Percentiles rank a stretch among this genome's conserved stretches.
Conservation (phyloP, 139 green algal genomes). For the Spirogloea muscicola region DNA sequence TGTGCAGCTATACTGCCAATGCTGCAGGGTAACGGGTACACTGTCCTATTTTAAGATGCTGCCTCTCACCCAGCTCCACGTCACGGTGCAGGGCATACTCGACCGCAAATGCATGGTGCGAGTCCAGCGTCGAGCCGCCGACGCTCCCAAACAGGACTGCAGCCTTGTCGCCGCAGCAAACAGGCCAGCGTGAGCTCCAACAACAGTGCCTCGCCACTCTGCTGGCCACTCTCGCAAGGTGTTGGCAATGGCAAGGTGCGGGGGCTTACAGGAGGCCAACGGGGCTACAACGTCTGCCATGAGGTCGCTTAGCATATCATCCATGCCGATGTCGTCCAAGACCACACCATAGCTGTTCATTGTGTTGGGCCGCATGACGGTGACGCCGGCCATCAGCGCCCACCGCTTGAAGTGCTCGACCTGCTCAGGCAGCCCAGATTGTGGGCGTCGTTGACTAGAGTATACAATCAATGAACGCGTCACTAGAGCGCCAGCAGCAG, state of each 20-base stretch:
- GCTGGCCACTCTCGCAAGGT: no score
- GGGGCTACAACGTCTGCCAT: slow-evolving; percentile 1
- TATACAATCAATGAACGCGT: no score
- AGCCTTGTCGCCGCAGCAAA: no score
- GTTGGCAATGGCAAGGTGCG: no score
- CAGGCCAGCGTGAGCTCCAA: no score
- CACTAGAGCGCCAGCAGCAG: no score
- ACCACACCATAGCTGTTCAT: slow-evolving; percentile 25
- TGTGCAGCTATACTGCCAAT: no score
- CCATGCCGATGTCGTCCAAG: slow-evolving; percentile 10
- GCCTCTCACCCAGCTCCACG: slow-evolving; percentile 1
- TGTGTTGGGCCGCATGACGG: slow-evolving; percentile 20
- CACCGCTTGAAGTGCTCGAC: slow-evolving; percentile 16
- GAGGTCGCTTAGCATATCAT: neutral
- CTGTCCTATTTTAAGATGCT: no score
- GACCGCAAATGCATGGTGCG: slow-evolving; percentile 6
- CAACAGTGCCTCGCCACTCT: no score
- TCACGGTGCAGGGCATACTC: slow-evolving; percentile 5
- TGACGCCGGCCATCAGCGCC: neutral
- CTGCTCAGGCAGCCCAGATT: slow-evolving; percentile 2
- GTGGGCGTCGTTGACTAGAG: no score
- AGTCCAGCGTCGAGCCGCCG: slow-evolving; percentile 3
- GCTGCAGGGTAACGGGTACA: no score
- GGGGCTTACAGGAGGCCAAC: no score
- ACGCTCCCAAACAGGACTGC: slow-evolving; percentile 5